Conservation (phyloP, 768 basidiomycete species). For the Tulasnella sp. region DNA sequence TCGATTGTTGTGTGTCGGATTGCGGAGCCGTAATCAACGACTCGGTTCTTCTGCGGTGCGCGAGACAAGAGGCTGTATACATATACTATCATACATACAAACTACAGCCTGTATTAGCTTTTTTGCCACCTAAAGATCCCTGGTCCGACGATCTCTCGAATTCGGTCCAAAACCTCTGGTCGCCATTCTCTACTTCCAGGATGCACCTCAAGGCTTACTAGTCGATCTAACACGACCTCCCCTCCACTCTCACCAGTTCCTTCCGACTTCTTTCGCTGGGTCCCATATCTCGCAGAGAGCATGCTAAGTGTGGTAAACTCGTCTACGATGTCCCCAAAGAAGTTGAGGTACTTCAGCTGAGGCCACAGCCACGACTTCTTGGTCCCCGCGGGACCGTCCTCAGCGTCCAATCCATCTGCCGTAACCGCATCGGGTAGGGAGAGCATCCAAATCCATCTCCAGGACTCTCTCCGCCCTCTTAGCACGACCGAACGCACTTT, state of each 20-base stretch:
- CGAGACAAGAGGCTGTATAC: too few relatives aligned
- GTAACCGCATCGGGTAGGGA: not conserved
- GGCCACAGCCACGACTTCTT: not conserved
- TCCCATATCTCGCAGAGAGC: not conserved
- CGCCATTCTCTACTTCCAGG: not conserved
- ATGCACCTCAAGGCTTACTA: not conserved
- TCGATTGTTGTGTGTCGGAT: conserved; percentile 21
- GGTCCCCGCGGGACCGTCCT: not conserved
- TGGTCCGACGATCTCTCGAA: not conserved
- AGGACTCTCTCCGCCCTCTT: not conserved
- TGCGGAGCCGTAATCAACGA: not conserved
- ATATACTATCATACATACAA: too few relatives aligned
- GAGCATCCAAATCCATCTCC: not conserved
- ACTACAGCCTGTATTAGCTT: too few relatives aligned
- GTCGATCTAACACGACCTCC: not conserved
- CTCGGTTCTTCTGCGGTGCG: too few relatives aligned
- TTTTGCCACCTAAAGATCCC: not conserved
- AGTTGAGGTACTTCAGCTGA: not conserved
- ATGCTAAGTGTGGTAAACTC: not conserved
- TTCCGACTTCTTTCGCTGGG: not conserved
- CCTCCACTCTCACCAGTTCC: not conserved
- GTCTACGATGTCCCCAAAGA: not conserved
- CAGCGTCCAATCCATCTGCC: too few relatives aligned
- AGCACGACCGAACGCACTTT: not conserved
- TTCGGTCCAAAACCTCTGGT: not conserved